These are phyloP conservation scores for Aethionema arabicum DNA, from an alignment of 345 rosid species.

Conservation along the genomic window DNA sequence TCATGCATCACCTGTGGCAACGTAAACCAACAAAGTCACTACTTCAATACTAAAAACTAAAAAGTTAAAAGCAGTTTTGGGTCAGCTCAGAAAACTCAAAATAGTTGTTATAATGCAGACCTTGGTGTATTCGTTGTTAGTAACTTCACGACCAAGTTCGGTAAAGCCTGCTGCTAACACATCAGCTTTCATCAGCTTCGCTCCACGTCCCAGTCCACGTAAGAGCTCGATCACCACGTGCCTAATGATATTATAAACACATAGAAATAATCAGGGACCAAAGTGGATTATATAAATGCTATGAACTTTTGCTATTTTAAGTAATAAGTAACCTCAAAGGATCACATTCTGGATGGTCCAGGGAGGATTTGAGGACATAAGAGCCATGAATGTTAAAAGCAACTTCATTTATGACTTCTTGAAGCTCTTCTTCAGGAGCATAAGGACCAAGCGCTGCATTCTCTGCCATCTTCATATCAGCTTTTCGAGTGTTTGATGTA, in stretches of 20 bases:
- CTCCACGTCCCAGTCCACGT: constrained; percentile 46
- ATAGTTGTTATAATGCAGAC: constrained; percentile 34
- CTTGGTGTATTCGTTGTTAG: constrained; percentile 58
- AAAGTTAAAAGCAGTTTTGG: not conserved
- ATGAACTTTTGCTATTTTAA: not conserved
- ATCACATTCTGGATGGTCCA: constrained; percentile 63
- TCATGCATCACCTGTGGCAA: constrained; percentile 57
- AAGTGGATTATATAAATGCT: not conserved
- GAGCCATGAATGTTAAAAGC: constrained; percentile 53
- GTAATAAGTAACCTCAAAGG: constrained; percentile 50
- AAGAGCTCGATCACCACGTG: constrained; percentile 62
- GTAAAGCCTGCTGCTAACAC: constrained; percentile 48
- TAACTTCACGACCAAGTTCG: constrained; percentile 45
- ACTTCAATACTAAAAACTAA: not conserved
- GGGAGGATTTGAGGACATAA: constrained; percentile 56
- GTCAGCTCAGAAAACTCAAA: not conserved
- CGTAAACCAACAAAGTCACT: not conserved
- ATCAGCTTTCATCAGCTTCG: constrained; percentile 71
- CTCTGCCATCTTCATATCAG: constrained; percentile 53
- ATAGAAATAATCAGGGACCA: constrained; percentile 9
- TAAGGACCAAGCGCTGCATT: constrained; percentile 63
- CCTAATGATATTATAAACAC: constrained; percentile 42
- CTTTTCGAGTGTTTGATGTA: constrained; percentile 60
- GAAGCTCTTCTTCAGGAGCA: constrained; percentile 56
- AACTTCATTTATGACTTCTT: constrained; percentile 52